Base-by-base conservation (phyloP, 176 grass and related monocot genomes). In the Raddia guianensis region DNA sequence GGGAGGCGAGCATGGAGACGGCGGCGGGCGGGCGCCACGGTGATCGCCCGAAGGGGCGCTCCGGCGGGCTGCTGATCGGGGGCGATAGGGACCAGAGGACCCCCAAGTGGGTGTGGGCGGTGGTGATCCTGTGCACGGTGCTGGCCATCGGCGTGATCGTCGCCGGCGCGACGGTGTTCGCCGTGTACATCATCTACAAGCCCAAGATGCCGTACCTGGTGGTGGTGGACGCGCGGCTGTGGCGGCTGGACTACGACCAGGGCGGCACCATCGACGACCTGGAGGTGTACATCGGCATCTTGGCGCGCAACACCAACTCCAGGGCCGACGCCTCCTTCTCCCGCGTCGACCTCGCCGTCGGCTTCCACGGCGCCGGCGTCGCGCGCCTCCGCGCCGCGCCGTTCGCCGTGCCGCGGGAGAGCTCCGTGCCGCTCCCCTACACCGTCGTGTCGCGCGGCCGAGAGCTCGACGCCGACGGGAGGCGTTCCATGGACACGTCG, bases 101-200 rank as follows among this genome's bases (percentile, higher is more conserved):
- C 71, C 49, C 78, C 1, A 0, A 11, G 2, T 15, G 77, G 9
- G 75, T 82, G 53, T 92, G 94, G 94, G 21, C 69, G 58, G 0
- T 50, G 49, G 85, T 76, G 47, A 85, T 98, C 70, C 70, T 85
- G 7, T 94, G 92, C 74, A 83, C 83, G 20, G 27, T 92, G 33
- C 48, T 98, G 0, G 48, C 72, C 21, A 20, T 89, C 68, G 87
- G 69, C 19, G 87, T 98, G 6, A 98, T 94, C 80, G 65, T 90
- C 35, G 71, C 87, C 0, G 89, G 92, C 54, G 82, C 67, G 6
- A 86, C 69, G 12, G 90, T 98, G 18, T 90, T 98, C 86, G 67
- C 83, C 32, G 86, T 98, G 33, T 94, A 94, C 87, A 60, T 98
- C 9, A 65, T 94, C 12, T 94, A 92, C 86, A 86, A 91, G 80